phyloP scores from a whole-genome alignment of 495 filamentous ascomycete genomes.

The Daldinia bambusicola region DNA sequence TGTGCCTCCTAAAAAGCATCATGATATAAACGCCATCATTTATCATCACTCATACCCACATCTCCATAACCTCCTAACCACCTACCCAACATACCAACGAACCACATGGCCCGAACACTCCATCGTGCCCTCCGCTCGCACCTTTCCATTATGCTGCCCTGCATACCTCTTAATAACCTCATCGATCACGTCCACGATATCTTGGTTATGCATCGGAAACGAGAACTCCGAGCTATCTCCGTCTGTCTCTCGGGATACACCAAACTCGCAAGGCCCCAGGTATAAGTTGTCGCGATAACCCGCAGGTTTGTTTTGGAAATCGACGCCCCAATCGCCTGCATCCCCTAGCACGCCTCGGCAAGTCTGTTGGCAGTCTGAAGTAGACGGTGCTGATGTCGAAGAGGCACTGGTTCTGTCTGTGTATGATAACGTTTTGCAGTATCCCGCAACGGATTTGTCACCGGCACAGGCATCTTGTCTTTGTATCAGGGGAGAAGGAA shows the following conservation, averaged over 20 bases:
- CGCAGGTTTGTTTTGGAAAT: conserved; percentile 29
- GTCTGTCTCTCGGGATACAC: conserved; percentile 28
- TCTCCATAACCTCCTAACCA: not conserved
- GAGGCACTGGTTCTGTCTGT: conserved; percentile 25
- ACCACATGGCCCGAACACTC: conserved; percentile 29
- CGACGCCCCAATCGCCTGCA: conserved; percentile 40
- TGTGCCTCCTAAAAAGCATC: not conserved
- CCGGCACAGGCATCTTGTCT: conserved; percentile 32
- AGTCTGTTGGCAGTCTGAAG: conserved; percentile 31
- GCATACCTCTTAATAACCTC: conserved; percentile 31
- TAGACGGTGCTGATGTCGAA: not conserved
- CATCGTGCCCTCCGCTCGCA: conserved; percentile 43
- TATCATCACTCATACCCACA: not conserved
- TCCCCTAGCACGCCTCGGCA: conserved; percentile 33
- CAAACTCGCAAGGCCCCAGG: conserved; percentile 26
- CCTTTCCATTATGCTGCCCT: conserved; percentile 21
- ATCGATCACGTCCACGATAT: conserved; percentile 38
- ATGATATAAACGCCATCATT: not conserved
- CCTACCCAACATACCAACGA: conserved; percentile 37
- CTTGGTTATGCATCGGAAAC: conserved; percentile 39
- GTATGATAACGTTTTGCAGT: conserved; percentile 40
- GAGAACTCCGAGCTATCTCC: conserved; percentile 12
- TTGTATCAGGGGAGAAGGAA: conserved; percentile 5
- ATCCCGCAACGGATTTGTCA: conserved; percentile 26
- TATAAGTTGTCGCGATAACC: conserved; percentile 31